Conservation (phyloP, 306 rosid genomes). For the Cicer chorassanicum region DNA sequence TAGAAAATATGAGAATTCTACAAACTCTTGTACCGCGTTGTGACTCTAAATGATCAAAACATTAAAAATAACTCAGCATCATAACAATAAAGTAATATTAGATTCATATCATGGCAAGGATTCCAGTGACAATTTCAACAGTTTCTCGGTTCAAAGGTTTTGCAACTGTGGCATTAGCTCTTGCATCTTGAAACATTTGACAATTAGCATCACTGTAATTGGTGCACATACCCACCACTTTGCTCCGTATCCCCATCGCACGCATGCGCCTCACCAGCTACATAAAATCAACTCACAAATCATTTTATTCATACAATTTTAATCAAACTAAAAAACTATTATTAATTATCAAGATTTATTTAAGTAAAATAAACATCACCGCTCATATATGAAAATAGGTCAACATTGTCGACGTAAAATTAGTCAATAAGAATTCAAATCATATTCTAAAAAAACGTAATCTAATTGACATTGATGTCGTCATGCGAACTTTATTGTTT, state of each 20-base stretch:
- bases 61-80: neutral
- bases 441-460: neutral
- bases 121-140: neutral
- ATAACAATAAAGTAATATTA: neutral
- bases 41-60: too few relatives aligned
- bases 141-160: neutral
- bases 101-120: neutral
- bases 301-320: neutral
- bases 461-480: too few relatives aligned
- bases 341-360: neutral
- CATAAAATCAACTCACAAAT: neutral
- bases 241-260: neutral
- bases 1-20: too few relatives aligned
- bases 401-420: neutral
- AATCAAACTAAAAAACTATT: neutral
- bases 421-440: neutral
- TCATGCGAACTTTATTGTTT: neutral
- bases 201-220: neutral
- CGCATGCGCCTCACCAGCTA: conserved; percentile 1
- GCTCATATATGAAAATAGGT: neutral
- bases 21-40: too few relatives aligned
- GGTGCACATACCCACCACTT: neutral
- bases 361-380: neutral
- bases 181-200: neutral
- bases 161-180: neutral